Conservation (phyloP, 805 yeast species). For the Candida hungchunana region DNA sequence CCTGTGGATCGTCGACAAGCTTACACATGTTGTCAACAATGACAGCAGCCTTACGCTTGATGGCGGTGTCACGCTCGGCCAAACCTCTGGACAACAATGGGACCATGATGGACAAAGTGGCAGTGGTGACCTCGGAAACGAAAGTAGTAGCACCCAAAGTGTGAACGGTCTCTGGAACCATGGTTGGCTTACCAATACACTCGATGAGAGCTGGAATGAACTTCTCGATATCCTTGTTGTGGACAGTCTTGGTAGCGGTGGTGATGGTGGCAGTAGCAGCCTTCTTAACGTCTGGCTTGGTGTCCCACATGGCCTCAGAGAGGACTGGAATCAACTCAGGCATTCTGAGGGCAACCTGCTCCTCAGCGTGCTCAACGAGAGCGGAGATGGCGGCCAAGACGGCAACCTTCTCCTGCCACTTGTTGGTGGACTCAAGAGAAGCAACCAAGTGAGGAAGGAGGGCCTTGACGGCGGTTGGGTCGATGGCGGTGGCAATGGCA, state of each 20-base stretch:
- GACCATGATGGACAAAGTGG: slow-evolving; percentile 98
- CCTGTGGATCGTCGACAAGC: slow-evolving; percentile 99
- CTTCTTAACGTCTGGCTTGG: slow-evolving; percentile 95
- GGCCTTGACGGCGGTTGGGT: slow-evolving; percentile 92
- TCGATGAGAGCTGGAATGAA: slow-evolving; percentile 96
- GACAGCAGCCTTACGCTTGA: slow-evolving; percentile 99
- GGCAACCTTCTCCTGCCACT: slow-evolving; percentile 98
- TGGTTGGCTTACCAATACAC: slow-evolving; percentile 95
- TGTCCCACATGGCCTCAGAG: slow-evolving; percentile 99
- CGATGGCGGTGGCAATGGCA: slow-evolving; percentile 75
- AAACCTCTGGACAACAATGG: slow-evolving; percentile 99
- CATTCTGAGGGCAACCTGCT: slow-evolving; percentile 97
- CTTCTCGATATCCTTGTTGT: slow-evolving; percentile 99
- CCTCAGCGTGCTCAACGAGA: slow-evolving; percentile 91
- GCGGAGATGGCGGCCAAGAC: slow-evolving; percentile 79
- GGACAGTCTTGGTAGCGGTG: slow-evolving; percentile 95
- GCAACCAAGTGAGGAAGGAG: slow-evolving; percentile 75
- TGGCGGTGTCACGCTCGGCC: slow-evolving; percentile 98
- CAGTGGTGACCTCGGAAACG: slow-evolving; percentile 99
- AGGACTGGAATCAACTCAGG: slow-evolving; percentile 98
- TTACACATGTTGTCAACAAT: slow-evolving; percentile 99
- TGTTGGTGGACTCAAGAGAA: slow-evolving; percentile 67
- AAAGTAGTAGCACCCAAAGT: slow-evolving; percentile 99
- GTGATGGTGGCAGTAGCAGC: slow-evolving; percentile 96
- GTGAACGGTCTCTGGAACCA: slow-evolving; percentile 99